Evolutionary conservation across 345 rosid genomes (phyloP), one percentile per base, ranked within the genome.

Genomic region (Salix suchowensis): DNA sequence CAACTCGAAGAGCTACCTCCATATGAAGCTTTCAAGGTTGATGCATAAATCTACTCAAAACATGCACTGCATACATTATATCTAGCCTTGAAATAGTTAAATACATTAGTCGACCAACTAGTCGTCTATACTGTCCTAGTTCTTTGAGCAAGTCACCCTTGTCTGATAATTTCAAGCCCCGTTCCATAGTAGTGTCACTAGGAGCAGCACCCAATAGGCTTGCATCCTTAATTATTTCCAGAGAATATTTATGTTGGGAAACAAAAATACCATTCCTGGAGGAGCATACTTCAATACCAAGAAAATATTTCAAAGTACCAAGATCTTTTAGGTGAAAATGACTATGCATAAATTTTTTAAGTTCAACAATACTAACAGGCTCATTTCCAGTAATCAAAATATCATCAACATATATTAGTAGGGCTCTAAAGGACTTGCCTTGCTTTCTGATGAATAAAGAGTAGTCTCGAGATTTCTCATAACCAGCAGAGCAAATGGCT

Each of bases 61-160:
- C 28, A 72, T 52, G 66, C 11, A 54, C n/a, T 28, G 0, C 6
- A 67, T 66, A 75, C 15, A 62, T 75, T 5, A 75, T 75, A 48
- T 75, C 23, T 18, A 42, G 78, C 14, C 78, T 75, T 58, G 32
- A 72, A 23, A 72, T 6, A 14, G 67, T 58, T 28, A 58, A 48
- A 19, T 58, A 54, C 2, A 72, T 72, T 37, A 72, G 11, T 36
- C 67, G 12, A 0, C 52, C 52, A 21, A 61, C 40, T 7, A 73
- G 7, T 36, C 70, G 6, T 21, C 50, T 75, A 48, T 66, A 75
- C 2, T 4, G 14, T 14, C 61, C 14, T 7, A 2, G 65, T 11
- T 75, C 78, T 26, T 75, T 66, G 12, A 75, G 30, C 5, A 48
- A 28, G 6, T 75, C 72, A 30, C 64, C n/a, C 7, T 65, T 75